A percentile compares a stretch with the other conserved stretches of the same genome.
These are phyloP conservation scores for Tricholoma sp. DNA, from an alignment of 768 basidiomycete species.

Conservation along the genomic window DNA sequence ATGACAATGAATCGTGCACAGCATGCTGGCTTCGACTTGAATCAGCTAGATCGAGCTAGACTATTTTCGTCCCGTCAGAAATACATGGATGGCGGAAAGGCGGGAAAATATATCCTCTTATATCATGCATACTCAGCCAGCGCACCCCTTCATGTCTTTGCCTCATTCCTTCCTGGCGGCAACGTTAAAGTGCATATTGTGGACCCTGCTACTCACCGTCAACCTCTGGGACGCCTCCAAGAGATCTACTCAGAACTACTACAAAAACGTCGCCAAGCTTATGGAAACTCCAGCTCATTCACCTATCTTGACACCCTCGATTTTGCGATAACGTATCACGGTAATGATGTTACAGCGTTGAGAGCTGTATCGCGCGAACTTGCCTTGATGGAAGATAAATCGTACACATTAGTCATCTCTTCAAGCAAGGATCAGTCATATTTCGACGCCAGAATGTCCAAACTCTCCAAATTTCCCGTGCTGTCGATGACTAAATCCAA, in stretches of 20 bases:
- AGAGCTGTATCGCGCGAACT: slow-evolving; percentile 88
- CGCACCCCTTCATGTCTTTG: slow-evolving; percentile 79
- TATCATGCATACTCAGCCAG: slow-evolving; percentile 80
- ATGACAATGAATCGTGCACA: slow-evolving; percentile 81
- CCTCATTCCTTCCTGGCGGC: slow-evolving; percentile 74
- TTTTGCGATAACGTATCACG: slow-evolving; percentile 71
- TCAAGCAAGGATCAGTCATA: slow-evolving; percentile 82
- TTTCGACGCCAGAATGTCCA: slow-evolving; percentile 69
- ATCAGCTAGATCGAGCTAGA: slow-evolving; percentile 66
- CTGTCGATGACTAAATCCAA: slow-evolving; percentile 82
- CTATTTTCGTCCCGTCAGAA: slow-evolving; percentile 52
- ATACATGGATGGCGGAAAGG: slow-evolving; percentile 71
- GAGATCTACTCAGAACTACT: slow-evolving; percentile 66
- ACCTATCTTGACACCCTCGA: slow-evolving; percentile 60
- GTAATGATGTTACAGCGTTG: slow-evolving; percentile 71
- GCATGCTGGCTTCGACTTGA: slow-evolving; percentile 76
- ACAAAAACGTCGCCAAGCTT: slow-evolving; percentile 40
- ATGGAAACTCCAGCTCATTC: slow-evolving; percentile 43
- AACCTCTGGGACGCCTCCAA: slow-evolving; percentile 72
- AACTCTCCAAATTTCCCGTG: slow-evolving; percentile 80
- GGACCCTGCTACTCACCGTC: slow-evolving; percentile 84
- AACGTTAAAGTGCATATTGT: slow-evolving; percentile 79
- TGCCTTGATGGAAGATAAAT: slow-evolving; percentile 66
- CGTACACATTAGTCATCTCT: slow-evolving; percentile 75
- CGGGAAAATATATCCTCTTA: slow-evolving; percentile 77